Percentiles rank a stretch among this genome's conserved stretches.
Evolutionary conservation across 768 basidiomycete genomes (phyloP).

Genomic region (Russula emetica): DNA sequence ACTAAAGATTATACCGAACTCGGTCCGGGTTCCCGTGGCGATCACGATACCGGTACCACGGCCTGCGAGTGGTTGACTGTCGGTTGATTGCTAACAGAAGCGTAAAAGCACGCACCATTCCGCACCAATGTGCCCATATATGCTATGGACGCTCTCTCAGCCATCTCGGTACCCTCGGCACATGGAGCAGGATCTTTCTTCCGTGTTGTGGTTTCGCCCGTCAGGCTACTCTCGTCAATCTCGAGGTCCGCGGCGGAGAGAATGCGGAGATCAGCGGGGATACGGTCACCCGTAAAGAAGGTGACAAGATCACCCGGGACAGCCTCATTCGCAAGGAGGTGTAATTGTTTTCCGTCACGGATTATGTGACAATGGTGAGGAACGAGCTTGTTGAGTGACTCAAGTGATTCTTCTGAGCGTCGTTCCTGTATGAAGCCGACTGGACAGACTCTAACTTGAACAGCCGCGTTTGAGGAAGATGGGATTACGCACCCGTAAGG

Average conservation of each 20-base stretch:
- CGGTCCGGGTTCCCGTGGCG: slow-evolving; percentile 77
- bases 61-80: slow-evolving; percentile 39
- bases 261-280: slow-evolving; percentile 90
- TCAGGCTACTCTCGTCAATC: slow-evolving; percentile 92
- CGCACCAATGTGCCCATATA: slow-evolving; percentile 96
- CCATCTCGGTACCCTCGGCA: slow-evolving; percentile 51
- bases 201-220: slow-evolving; percentile 85
- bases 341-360: slow-evolving; percentile 66
- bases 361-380: slow-evolving; percentile 94
- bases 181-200: slow-evolving; percentile 61
- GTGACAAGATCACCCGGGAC: slow-evolving; percentile 92
- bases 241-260: slow-evolving; percentile 80
- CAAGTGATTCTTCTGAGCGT: slow-evolving; percentile 89
- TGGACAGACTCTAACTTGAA: slow-evolving; percentile 22
- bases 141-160: slow-evolving; percentile 82
- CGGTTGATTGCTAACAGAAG: neutral
- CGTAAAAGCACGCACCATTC: slow-evolving; percentile 54
- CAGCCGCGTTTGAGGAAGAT: neutral
- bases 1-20: slow-evolving; percentile 93
- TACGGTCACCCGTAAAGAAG: slow-evolving; percentile 86
- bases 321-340: slow-evolving; percentile 93
- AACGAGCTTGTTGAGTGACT: slow-evolving; percentile 94
- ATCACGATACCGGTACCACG: slow-evolving; percentile 85
- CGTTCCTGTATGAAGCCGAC: slow-evolving; percentile 97
- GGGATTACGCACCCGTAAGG: slow-evolving; percentile 65